Evolutionary conservation across 352 stramenopile species (phyloP).

Genomic region (Globisporangium acanthophoron): DNA sequence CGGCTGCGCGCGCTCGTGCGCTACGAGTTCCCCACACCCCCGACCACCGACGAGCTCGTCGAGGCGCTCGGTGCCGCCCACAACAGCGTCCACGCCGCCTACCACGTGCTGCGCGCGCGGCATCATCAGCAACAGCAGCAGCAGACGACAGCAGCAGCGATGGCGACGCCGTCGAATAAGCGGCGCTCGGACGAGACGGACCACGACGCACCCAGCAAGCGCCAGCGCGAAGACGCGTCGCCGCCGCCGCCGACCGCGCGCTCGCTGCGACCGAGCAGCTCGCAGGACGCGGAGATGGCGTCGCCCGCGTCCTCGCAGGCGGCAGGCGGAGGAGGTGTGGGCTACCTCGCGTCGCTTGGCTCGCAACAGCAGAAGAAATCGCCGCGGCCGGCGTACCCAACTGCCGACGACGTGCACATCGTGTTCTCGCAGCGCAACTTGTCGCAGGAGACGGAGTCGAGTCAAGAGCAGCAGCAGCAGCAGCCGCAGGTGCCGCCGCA

Average conservation of each 20-base stretch:
- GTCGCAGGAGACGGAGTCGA: not conserved
- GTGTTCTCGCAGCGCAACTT: constrained; percentile 7
- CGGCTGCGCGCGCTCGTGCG: constrained; percentile 49
- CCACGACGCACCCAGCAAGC: constrained; percentile 4
- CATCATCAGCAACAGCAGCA: constrained; percentile 14
- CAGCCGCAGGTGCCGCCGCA: not conserved
- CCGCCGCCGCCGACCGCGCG: not conserved
- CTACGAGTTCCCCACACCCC: constrained; percentile 53
- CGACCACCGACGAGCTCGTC: constrained; percentile 39
- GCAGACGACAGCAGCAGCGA: not conserved
- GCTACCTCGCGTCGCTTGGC: not conserved
- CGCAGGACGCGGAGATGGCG: constrained; percentile 7
- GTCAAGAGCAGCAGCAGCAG: not conserved
- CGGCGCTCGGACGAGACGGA: constrained; percentile 1
- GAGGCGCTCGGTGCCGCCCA: constrained; percentile 33
- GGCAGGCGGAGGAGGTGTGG: not conserved
- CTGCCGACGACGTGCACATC: constrained; percentile 3
- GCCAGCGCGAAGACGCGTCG: constrained; percentile 2
- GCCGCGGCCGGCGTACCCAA: not conserved
- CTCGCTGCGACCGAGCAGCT: constrained; percentile 8
- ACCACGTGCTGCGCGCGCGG: constrained; percentile 39
- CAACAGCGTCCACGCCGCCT: constrained; percentile 43
- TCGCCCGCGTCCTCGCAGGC: not conserved
- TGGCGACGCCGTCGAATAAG: constrained; percentile 6
- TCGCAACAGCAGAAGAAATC: not conserved